Evolutionary conservation across 1,284 basidiomycete species (phyloP).

Genomic region (Lentinula novae-zelandiae): DNA sequence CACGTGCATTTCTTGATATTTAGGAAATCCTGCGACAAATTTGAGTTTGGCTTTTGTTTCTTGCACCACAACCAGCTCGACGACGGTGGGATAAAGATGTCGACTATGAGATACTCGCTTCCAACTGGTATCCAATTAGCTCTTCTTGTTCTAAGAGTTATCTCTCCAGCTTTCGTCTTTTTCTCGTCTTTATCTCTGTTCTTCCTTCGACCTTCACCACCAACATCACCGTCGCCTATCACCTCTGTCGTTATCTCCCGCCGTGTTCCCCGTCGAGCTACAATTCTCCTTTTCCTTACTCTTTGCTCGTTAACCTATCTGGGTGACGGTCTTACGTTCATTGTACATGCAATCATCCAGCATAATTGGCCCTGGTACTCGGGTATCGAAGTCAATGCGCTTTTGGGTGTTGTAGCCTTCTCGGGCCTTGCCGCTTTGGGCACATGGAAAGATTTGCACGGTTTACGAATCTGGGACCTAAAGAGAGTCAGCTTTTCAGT

Average conservation of each 20-base stretch:
- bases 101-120: slow-evolving; percentile 20
- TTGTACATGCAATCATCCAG: slow-evolving; percentile 57
- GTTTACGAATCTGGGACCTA: slow-evolving; percentile 66
- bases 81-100: slow-evolving; percentile 19
- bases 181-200: slow-evolving; percentile 58
- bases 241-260: slow-evolving; percentile 72
- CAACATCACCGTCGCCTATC: slow-evolving; percentile 57
- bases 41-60: neutral
- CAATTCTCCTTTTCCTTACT: slow-evolving; percentile 67
- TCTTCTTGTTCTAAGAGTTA: slow-evolving; percentile 54
- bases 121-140: slow-evolving; percentile 30
- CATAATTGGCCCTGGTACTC: slow-evolving; percentile 61
- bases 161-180: slow-evolving; percentile 62
- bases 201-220: slow-evolving; percentile 41
- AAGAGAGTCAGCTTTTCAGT: slow-evolving; percentile 54
- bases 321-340: slow-evolving; percentile 74
- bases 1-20: neutral
- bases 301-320: slow-evolving; percentile 81
- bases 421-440: slow-evolving; percentile 67
- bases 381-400: slow-evolving; percentile 65
- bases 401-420: slow-evolving; percentile 66
- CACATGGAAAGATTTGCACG: slow-evolving; percentile 71
- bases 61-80: slow-evolving; percentile 6
- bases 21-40: neutral
- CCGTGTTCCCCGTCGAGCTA: slow-evolving; percentile 63